Evolutionary conservation across 73 alveolate genomes (phyloP).

Genomic region (Paramecium sexaurelia): DNA sequence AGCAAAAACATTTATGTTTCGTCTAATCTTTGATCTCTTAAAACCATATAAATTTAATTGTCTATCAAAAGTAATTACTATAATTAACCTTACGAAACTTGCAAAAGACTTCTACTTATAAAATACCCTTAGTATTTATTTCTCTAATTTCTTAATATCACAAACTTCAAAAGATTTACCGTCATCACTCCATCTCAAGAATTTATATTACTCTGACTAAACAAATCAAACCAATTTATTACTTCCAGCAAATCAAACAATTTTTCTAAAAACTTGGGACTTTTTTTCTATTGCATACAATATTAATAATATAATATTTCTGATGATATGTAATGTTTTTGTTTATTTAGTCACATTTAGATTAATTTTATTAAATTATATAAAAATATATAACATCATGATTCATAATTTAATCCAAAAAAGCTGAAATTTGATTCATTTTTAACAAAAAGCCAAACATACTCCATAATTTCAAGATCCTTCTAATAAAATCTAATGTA

Average conservation of each 20-base stretch:
- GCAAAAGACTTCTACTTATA: constrained; percentile 38
- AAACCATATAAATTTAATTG: constrained; percentile 51
- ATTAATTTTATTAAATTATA: background rate
- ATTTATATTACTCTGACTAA: constrained; percentile 1
- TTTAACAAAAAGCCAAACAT: background rate
- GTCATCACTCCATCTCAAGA: constrained; percentile 35
- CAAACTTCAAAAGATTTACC: background rate
- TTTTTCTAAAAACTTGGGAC: constrained; percentile 25
- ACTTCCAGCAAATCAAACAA: constrained; percentile 30
- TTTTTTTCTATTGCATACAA: constrained; percentile 14
- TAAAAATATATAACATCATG: background rate
- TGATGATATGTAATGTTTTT: background rate
- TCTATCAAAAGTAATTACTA: background rate
- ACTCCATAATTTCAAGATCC: background rate
- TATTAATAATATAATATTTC: background rate
- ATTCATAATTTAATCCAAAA: background rate
- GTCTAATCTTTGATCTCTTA: background rate
- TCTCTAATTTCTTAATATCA: background rate
- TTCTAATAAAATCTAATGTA: too few relatives aligned
- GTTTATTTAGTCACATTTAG: background rate
- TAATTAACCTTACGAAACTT: background rate
- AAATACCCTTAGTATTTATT: background rate
- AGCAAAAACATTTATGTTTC: background rate
- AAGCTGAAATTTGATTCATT: background rate
- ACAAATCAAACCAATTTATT: background rate